A percentile compares a stretch with the other conserved stretches of the same genome.
Conservation (phyloP, 345 rosid species). For the Ailanthus altissimus region DNA sequence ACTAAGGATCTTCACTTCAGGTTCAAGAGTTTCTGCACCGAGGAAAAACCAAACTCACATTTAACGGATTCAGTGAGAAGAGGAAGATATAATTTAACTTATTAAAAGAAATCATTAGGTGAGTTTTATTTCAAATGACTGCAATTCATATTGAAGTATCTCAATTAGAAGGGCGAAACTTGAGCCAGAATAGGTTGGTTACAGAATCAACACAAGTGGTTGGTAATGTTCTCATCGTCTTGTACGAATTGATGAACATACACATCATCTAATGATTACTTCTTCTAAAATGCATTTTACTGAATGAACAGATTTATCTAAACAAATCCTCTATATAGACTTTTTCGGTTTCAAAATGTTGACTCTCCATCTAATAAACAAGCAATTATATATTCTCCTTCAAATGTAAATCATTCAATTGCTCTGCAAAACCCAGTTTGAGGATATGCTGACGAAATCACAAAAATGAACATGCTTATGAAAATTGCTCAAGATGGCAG, state of each 20-base stretch:
- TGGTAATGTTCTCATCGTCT: not conserved
- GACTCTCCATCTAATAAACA: too few relatives aligned
- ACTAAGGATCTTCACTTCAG: constrained; percentile 65
- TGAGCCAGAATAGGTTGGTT: not conserved
- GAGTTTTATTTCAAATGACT: not conserved
- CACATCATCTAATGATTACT: not conserved
- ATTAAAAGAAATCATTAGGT: not conserved
- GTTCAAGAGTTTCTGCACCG: constrained; percentile 72
- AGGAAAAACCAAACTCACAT: not conserved
- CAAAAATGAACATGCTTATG: constrained; percentile 1
- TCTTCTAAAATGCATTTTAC: not conserved
- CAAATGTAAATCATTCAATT: not conserved
- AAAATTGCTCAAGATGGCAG: not conserved
- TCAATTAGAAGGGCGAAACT: not conserved
- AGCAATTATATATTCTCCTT: too few relatives aligned
- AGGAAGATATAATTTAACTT: not conserved
- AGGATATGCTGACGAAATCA: not conserved
- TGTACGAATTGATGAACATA: not conserved
- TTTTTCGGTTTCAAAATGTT: not conserved
- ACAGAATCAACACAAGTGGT: not conserved
- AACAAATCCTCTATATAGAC: not conserved
- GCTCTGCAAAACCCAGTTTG: not conserved
- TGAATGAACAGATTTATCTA: not conserved
- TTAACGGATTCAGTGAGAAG: not conserved
- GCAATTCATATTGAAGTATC: not conserved